These are phyloP conservation scores for Tulasnella sp. DNA, from an alignment of 768 basidiomycete species.

Conservation along the genomic window DNA sequence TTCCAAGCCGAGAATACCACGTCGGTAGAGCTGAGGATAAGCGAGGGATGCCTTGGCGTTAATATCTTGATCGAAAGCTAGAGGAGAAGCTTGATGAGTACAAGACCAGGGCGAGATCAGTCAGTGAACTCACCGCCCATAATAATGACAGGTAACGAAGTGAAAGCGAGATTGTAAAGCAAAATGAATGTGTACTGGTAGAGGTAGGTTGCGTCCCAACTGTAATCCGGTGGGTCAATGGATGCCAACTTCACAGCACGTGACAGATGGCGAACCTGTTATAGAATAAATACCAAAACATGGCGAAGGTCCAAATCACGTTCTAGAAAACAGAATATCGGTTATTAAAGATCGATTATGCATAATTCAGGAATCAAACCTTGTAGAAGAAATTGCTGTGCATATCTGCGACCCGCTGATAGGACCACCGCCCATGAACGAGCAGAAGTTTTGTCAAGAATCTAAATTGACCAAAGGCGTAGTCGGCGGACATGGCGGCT, in stretches of 20 bases:
- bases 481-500: conserved; percentile 98
- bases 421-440: conserved; percentile 97
- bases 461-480: conserved; percentile 96
- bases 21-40: conserved; percentile 93
- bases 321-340: conserved; percentile 54
- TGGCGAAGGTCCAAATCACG: conserved; percentile 88
- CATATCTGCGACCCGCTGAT: conserved; percentile 95
- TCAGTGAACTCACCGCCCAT: conserved; percentile 70
- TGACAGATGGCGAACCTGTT: conserved; percentile 61
- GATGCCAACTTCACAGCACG: conserved; percentile 23
- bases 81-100: background rate
- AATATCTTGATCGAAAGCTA: conserved; percentile 94
- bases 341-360: conserved; percentile 31
- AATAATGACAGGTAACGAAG: conserved; percentile 87
- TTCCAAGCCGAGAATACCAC: conserved; percentile 90
- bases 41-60: conserved; percentile 87
- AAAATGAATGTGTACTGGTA: conserved; percentile 95
- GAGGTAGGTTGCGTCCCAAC: conserved; percentile 93
- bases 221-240: conserved; percentile 42
- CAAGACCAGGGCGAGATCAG: background rate
- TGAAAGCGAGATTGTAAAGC: conserved; percentile 90
- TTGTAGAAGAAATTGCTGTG: conserved; percentile 99
- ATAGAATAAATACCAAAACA: conserved; percentile 93
- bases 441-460: conserved; percentile 88
- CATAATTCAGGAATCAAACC: conserved; percentile 49